A percentile compares a stretch with the other conserved stretches of the same genome.
These are phyloP conservation scores for Fusarium buxicola DNA, from an alignment of 2,329 filamentous ascomycete genomes.

Conservation along the genomic window DNA sequence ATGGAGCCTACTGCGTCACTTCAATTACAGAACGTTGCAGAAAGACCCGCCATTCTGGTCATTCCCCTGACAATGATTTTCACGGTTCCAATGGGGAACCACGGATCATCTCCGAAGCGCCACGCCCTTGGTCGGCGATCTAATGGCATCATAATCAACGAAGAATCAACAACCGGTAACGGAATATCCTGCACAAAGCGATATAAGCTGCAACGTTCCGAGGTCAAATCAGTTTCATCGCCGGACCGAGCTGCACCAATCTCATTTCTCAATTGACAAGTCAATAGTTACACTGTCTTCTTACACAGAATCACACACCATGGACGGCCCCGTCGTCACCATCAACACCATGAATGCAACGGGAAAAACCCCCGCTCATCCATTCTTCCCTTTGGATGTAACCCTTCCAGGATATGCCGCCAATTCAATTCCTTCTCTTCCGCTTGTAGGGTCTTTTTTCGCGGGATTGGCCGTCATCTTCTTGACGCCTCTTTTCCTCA, in stretches of 20 bases:
- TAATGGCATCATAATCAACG: too few species aligned
- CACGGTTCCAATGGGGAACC: too few species aligned
- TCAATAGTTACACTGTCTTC: not conserved
- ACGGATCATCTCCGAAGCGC: too few species aligned
- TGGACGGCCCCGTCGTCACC: conserved; percentile 24
- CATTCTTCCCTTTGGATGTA: conserved; percentile 77
- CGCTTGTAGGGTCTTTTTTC: conserved; percentile 70
- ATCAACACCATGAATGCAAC: conserved; percentile 21
- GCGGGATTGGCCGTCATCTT: conserved; percentile 68
- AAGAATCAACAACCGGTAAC: too few species aligned
- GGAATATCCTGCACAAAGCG: too few species aligned
- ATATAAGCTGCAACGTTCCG: too few species aligned
- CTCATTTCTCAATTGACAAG: not conserved
- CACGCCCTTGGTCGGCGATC: too few species aligned
- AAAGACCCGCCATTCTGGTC: too few species aligned
- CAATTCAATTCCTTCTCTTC: conserved; percentile 70
- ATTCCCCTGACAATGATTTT: too few species aligned
- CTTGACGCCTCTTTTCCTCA: conserved; percentile 63
- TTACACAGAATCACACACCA: conserved; percentile 5
- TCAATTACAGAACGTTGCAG: too few species aligned
- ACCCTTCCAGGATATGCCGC: conserved; percentile 72
- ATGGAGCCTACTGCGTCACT: too few species aligned
- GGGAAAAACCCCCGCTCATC: conserved; percentile 58
- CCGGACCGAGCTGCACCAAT: not conserved
- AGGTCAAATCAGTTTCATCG: too few species aligned